Conservation (phyloP, 164 flowering plant genomes). For the Sextonia rubra region DNA sequence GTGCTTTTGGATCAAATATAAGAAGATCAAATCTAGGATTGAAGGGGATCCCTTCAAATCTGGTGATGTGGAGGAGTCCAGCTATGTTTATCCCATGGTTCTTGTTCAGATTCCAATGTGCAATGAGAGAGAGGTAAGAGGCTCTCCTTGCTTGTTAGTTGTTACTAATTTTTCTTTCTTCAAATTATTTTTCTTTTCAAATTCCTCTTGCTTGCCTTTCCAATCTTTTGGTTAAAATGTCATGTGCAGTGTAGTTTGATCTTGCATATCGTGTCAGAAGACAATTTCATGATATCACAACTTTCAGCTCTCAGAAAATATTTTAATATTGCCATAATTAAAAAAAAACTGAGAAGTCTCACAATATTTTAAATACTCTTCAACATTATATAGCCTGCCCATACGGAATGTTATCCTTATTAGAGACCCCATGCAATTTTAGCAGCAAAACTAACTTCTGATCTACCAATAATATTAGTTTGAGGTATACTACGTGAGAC, state of each 20-base stretch:
- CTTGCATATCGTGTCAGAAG: neutral
- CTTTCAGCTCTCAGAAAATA: neutral
- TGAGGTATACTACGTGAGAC: neutral
- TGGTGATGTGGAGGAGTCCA: conserved; percentile 48
- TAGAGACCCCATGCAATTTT: no score
- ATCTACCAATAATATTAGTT: neutral
- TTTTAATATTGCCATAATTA: neutral
- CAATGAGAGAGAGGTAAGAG: conserved; percentile 79
- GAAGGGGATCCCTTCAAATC: conserved; percentile 43
- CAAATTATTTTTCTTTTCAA: neutral
- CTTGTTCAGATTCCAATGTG: conserved; percentile 95
- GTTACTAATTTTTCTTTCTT: neutral
- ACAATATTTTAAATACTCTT: neutral
- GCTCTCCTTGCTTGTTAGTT: neutral
- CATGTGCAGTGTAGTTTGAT: neutral
- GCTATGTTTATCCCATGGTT: conserved; percentile 64
- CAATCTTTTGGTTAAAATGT: neutral
- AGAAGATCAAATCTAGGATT: conserved; percentile 57
- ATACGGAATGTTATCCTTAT: no score
- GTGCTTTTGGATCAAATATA: conserved; percentile 81
- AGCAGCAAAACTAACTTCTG: neutral
- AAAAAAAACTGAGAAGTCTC: no score
- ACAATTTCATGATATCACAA: neutral
- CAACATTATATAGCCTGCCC: neutral
- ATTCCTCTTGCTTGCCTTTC: neutral